Evolutionary conservation across 2,329 filamentous ascomycete species (phyloP).

Genomic region (Nigrospora sphaerica): DNA sequence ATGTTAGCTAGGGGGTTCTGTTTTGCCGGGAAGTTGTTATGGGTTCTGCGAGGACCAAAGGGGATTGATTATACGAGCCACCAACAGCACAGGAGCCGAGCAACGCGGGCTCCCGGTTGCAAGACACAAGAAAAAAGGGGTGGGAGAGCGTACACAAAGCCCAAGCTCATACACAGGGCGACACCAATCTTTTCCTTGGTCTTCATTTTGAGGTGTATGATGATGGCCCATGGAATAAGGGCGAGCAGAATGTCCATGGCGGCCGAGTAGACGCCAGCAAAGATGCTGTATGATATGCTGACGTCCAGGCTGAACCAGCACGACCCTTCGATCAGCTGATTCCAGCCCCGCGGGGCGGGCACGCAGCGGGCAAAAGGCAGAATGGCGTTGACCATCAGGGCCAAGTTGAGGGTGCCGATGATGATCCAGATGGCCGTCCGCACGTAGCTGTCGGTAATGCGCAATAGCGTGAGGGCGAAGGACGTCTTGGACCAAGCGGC

Average conservation of each 20-base stretch:
- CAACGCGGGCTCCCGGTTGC: conserved; percentile 4
- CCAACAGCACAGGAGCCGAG: not conserved
- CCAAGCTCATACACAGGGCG: conserved; percentile 27
- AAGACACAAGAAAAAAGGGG: conserved; percentile 5
- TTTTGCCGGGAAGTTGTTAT: too few relatives aligned
- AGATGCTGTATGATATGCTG: conserved; percentile 12
- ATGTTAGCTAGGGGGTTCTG: too few relatives aligned
- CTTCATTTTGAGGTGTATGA: conserved; percentile 26
- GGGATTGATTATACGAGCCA: too few relatives aligned
- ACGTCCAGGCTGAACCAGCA: conserved; percentile 8
- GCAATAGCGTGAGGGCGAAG: conserved; percentile 26
- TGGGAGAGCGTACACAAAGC: conserved; percentile 17
- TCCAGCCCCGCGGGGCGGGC: conserved; percentile 7
- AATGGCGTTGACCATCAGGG: conserved; percentile 14
- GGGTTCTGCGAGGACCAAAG: too few relatives aligned
- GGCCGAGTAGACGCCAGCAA: conserved; percentile 15
- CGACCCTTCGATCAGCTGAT: conserved; percentile 3
- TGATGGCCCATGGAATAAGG: conserved; percentile 28
- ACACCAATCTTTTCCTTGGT: conserved; percentile 28
- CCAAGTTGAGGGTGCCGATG: conserved; percentile 21
- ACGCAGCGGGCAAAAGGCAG: conserved; percentile 13
- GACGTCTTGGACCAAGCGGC: conserved; percentile 31
- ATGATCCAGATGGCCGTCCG: conserved; percentile 21
- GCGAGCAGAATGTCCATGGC: conserved; percentile 29
- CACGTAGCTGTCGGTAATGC: conserved; percentile 18